Evolutionary conservation across 2,329 filamentous ascomycete species (phyloP), one percentile per base, ranked within the genome.

Genomic region (Colletotrichum costaricense): DNA sequence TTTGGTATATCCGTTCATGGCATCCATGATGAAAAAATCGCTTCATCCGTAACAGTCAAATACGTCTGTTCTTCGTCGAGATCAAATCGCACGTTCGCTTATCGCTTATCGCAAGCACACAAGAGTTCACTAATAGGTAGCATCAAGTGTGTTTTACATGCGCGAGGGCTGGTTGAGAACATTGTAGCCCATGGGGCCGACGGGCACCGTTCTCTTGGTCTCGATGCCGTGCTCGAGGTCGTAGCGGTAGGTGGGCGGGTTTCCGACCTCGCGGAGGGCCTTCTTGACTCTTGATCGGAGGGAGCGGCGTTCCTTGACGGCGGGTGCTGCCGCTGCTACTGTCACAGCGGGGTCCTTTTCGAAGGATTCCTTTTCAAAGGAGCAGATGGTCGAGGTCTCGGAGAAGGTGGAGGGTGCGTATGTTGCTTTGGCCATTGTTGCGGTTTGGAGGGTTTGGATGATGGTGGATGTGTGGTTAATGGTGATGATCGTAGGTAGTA

Each of bases 351-450:
- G 7, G 28, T 70, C 67, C 24, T 70, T 70, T 22, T 66, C 67
- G 26, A 70, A 59, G n/a, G 62, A 38, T 22, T 70, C 60, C 46
- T 73, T 73, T 24, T 57, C 70, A 24, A 70, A 65, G 35, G 70
- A 73, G 70, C 56, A 73, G 60, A 73, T 28, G 56, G 70, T 73
- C 9, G 70, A 73, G 33, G 70, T 62, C 49, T 73, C 67, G 67
- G 67, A 73, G 35, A 65, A 70, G 33, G 63, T 57, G 54, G 63
- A 59, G 8, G 63, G 63, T 16, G 63, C 54, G 54, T 66, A 58
- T 19, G 70, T 70, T 19, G 33, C 33, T 46, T 59, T 72, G 56
- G n/a, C 28, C 70, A 73, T 73, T 26, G 26, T 70, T 16, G 46
- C 55, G 46, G 55, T 69, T 14, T 26, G 66, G 55, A 0, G 55